Base-by-base conservation (phyloP, 768 basidiomycete genomes). In the Tylopilus sp. region DNA sequence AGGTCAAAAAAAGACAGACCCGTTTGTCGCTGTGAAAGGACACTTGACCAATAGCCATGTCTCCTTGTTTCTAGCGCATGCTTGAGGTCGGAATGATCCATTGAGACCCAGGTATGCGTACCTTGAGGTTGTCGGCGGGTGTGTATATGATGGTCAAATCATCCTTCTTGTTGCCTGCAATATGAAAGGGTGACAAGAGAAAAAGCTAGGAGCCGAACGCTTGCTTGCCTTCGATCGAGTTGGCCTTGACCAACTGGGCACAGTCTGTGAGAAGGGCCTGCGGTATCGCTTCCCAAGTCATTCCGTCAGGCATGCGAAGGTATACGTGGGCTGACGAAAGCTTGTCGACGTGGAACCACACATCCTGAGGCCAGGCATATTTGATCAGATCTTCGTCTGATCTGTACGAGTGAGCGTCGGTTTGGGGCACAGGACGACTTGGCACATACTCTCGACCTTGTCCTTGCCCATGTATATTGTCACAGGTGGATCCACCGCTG, bases 331-430 rank as follows among this genome's bases (percentile, higher is more conserved):
- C 94, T 3, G 94, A 97, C 0, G 92, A 95, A 25, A 98, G 82
- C 68, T 95, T 95, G 75, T 98, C 97, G 55, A 99, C 97, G 69
- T 98, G 97, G 58, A 98, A 97, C 91, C 90, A 91, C 47, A 91
- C 72, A 54, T 92, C 90, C 68, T 87, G 82, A 8, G 88, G 86
- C 86, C 86, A 88, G 7, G 88, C 94, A 61, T 92, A 97, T 70
- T 83, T 89, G 61, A 98, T 92, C 44, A 98, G 73, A 44, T 97
- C 94, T 68, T 98, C 95, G 73, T 99, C 95, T 98, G 67, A 53
- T 53, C 56, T 61, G 51, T 46, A 44, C 50, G 57, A 30, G 52
- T 70, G 51, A 68, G 42, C 15, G 43, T 50, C 49, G 49, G 50
- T 9, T 25, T 23, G 20, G 43, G 6, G 40, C 30, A n/a, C 17